Conservation (phyloP, 208 protist genomes). For the Naegleria gruberi region DNA sequence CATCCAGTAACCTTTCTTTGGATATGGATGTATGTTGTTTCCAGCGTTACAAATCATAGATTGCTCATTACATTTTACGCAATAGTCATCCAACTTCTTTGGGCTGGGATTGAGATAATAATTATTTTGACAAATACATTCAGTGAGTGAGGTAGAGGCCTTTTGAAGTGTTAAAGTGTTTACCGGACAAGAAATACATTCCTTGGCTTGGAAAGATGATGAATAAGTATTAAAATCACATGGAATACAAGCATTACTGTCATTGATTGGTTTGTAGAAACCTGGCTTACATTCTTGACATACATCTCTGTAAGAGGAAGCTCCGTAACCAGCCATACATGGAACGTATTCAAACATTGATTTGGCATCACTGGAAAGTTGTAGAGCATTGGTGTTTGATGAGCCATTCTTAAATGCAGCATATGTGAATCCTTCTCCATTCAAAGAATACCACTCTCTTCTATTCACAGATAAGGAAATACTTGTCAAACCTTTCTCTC, state of each 20-base stretch:
- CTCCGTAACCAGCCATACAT: not conserved
- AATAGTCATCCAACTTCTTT: not conserved
- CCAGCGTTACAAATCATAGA: not conserved
- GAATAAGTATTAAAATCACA: not conserved
- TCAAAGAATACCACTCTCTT: not conserved
- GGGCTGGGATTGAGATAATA: not conserved
- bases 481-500: not conserved
- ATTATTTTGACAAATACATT: not conserved
- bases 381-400: not conserved
- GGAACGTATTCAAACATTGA: not conserved
- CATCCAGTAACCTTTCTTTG: not conserved
- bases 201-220: not conserved
- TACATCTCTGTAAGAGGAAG: not conserved
- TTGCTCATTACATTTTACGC: not conserved
- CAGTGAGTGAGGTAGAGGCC: not conserved
- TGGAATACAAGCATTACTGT: not conserved
- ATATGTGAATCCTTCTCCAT: not conserved
- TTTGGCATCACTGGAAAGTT: not conserved
- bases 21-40: not conserved
- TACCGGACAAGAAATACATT: not conserved
- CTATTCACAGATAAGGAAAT: not conserved
- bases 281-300: not conserved
- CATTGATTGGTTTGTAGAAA: slow-evolving; percentile 7
- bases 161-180: not conserved
- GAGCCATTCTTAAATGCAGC: too few species aligned